phyloP scores from a whole-genome alignment of 345 rosid species.

The Raphanus raphanistrum region DNA sequence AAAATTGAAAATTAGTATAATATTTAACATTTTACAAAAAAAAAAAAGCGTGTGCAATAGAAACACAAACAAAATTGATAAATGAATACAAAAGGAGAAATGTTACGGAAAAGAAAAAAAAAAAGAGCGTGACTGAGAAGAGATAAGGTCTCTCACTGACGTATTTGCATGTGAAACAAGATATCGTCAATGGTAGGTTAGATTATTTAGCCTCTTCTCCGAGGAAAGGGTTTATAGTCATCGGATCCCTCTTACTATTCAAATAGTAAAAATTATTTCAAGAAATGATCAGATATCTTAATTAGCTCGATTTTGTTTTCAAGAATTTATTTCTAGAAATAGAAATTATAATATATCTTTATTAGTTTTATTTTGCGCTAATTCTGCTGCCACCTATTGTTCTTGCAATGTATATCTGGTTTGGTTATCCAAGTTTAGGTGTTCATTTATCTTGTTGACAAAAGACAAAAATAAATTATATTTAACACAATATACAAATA shows the following conservation, averaged over 20 bases:
- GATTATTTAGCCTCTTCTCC: neutral
- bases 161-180: neutral
- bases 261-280: neutral
- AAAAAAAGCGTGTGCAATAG: neutral
- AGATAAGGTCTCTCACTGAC: neutral
- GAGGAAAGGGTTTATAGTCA: neutral
- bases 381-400: neutral
- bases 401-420: neutral
- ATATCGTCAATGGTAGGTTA: neutral
- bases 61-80: neutral
- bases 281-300: neutral
- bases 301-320: neutral
- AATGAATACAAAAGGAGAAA: neutral
- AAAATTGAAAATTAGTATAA: no score
- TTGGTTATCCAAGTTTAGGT: neutral
- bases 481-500: neutral
- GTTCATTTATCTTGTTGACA: neutral
- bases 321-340: neutral
- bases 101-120: neutral
- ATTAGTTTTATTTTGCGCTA: neutral
- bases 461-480: neutral
- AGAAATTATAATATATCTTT: neutral
- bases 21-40: no score
- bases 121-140: neutral
- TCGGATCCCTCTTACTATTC: neutral